phyloP scores from a whole-genome alignment of 306 rosid genomes.

The Prunus kanzakura region DNA sequence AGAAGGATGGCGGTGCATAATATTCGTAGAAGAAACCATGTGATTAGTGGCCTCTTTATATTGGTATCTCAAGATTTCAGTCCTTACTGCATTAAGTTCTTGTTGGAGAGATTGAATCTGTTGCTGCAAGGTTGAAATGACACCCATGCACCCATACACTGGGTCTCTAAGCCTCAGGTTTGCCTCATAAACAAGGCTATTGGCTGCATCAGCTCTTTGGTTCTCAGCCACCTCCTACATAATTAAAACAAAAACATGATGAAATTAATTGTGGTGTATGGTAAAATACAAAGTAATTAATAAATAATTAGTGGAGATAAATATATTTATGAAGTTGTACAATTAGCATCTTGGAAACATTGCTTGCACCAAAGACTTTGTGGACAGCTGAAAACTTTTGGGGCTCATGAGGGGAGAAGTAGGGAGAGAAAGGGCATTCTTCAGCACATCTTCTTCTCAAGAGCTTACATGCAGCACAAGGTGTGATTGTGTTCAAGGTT shows the following conservation, averaged over 20 bases:
- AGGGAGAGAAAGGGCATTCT: constrained; percentile 91
- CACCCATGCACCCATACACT: constrained; percentile 89
- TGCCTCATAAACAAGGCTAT: constrained; percentile 86
- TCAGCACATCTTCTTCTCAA: constrained; percentile 90
- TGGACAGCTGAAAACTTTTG: constrained; percentile 88
- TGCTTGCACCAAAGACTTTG: constrained; percentile 94
- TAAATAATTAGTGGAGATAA: not conserved
- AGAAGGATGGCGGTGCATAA: constrained; percentile 9
- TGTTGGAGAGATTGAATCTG: constrained; percentile 66
- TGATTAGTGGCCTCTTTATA: constrained; percentile 51
- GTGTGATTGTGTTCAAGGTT: constrained; percentile 71
- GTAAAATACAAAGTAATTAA: not conserved
- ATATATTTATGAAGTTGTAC: constrained; percentile 26
- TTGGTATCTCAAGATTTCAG: constrained; percentile 55
- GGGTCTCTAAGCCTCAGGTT: constrained; percentile 85
- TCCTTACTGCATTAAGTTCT: constrained; percentile 51
- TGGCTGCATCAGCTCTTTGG: constrained; percentile 84
- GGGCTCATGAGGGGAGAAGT: constrained; percentile 91
- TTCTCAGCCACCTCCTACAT: constrained; percentile 73
- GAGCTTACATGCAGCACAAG: constrained; percentile 97
- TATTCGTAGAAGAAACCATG: constrained; percentile 45
- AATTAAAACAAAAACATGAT: not conserved
- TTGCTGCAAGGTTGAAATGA: constrained; percentile 75
- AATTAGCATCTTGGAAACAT: constrained; percentile 88
- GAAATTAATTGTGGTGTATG: not conserved